Base-by-base conservation (phyloP, 2,329 filamentous ascomycete genomes). In the Capronia americana region DNA sequence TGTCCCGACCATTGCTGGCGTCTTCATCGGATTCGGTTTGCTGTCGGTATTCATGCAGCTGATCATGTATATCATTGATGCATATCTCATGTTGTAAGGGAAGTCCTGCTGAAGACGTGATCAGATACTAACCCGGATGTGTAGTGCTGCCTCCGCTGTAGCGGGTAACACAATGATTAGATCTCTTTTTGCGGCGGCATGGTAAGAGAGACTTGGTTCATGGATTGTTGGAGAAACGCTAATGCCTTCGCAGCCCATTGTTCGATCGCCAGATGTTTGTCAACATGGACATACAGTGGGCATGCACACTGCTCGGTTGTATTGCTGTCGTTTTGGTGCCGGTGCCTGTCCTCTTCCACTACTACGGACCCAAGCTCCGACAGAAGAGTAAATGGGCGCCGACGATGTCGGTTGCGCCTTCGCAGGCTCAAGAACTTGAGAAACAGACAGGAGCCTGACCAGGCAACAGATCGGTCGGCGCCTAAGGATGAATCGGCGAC, bases 351-450 rank as follows among this genome's bases (percentile, higher is more conserved):
- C 67, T 81, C 24, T 78, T 81, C 60, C 80, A 80, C 72, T 78
- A 77, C 67, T 79, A 80, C 67, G 79, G 79, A n/a, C 65, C 72
- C 1, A 63, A 67, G 4, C 77, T 81, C 58, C 76, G 79, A 14
- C 73, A 73, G 32, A 74, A 76, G 63, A 82, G 26, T 77, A 82
- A 30, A 87, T 88, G 69, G 83, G 87, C 54, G 77, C 80, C 32
- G 5, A 63, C 54, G 20, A 57, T 63, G 5, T 32, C 54, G 32
- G 32, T 34, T 51, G 8, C 7, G 20, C 10, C 51, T 26, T 17
- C 28, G 14, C 50, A n/a, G 6, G 23, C 7, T 7, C 24, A 55
- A n/a, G 7, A 84, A n/a, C 32, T 12, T 12, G 32, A 34, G 1
- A 34, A 34, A 12, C 3, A 34, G 3, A 34, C 32, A 3, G 10